phyloP scores from a whole-genome alignment of 441 rosid genomes.

The Populus tomentosa region DNA sequence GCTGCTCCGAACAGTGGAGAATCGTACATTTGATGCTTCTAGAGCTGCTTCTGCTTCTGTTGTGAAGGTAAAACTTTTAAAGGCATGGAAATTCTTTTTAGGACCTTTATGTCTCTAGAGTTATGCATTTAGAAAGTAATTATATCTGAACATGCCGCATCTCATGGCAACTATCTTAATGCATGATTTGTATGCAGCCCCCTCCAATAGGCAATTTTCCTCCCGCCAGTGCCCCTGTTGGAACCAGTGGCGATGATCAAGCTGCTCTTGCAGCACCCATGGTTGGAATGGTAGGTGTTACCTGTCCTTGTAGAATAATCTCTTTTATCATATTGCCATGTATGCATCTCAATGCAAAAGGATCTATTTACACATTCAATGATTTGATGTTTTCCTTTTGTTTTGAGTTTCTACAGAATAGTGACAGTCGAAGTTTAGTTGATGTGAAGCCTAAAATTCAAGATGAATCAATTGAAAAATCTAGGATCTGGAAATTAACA shows the following conservation, averaged over 20 bases:
- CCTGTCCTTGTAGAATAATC: neutral
- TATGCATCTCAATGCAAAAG: neutral
- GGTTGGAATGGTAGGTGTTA: slow-evolving; percentile 51
- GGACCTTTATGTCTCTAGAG: neutral
- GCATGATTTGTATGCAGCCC: slow-evolving; percentile 35
- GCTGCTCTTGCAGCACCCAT: slow-evolving; percentile 48
- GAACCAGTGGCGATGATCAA: slow-evolving; percentile 52
- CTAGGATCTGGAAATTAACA: slow-evolving; percentile 73
- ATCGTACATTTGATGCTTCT: slow-evolving; percentile 57
- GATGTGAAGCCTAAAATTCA: slow-evolving; percentile 69
- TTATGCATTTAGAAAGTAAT: neutral
- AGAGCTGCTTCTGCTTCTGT: slow-evolving; percentile 52
- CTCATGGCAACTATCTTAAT: slow-evolving; percentile 3
- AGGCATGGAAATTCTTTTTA: neutral
- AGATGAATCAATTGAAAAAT: slow-evolving; percentile 60
- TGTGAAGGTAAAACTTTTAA: slow-evolving; percentile 49
- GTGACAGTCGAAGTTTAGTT: slow-evolving; percentile 46
- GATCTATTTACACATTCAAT: neutral
- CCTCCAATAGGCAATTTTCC: slow-evolving; percentile 45
- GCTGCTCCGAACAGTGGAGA: slow-evolving; percentile 57
- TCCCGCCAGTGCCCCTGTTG: slow-evolving; percentile 45
- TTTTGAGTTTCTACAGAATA: slow-evolving; percentile 42
- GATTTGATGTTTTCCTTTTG: slow-evolving; percentile 3
- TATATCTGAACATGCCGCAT: neutral
- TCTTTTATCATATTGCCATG: neutral